Percentiles rank a stretch among this genome's conserved stretches.
Evolutionary conservation across 169 alveolate species (phyloP).

Genomic region (Blepharisma undulans): DNA sequence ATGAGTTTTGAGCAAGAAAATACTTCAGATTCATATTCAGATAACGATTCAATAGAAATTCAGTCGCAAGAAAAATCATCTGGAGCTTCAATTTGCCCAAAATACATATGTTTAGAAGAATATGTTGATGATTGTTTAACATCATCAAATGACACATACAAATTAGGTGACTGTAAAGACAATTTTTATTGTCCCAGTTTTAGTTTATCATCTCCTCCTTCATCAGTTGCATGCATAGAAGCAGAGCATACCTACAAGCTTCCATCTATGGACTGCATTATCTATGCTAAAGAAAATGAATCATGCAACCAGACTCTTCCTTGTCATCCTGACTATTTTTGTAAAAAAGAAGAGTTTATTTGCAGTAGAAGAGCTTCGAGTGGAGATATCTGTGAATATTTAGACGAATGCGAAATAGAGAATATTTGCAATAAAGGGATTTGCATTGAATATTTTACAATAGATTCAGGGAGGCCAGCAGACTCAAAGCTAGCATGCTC

Average conservation of each 20-base stretch:
- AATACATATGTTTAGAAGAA: background rate
- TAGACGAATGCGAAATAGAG: background rate
- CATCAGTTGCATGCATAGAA: background rate
- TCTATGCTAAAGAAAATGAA: background rate
- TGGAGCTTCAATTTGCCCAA: background rate
- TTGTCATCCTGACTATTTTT: background rate
- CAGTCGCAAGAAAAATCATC: background rate
- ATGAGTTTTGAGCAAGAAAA: background rate
- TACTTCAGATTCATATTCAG: background rate
- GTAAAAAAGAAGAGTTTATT: background rate
- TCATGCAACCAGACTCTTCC: background rate
- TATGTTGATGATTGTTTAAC: background rate
- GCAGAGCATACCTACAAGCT: background rate
- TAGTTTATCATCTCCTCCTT: background rate
- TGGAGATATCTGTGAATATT: background rate
- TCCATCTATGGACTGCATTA: background rate
- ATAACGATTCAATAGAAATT: background rate
- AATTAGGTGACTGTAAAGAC: background rate
- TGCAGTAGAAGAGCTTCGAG: background rate
- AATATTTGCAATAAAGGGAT: slow-evolving; percentile 1
- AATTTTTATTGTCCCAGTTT: background rate
- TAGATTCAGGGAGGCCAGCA: background rate
- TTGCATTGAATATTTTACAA: background rate
- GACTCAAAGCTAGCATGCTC: slow-evolving; percentile 9
- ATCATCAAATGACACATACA: background rate